Base-by-base conservation (phyloP, 306 rosid genomes). In the Rubus parviflorus region DNA sequence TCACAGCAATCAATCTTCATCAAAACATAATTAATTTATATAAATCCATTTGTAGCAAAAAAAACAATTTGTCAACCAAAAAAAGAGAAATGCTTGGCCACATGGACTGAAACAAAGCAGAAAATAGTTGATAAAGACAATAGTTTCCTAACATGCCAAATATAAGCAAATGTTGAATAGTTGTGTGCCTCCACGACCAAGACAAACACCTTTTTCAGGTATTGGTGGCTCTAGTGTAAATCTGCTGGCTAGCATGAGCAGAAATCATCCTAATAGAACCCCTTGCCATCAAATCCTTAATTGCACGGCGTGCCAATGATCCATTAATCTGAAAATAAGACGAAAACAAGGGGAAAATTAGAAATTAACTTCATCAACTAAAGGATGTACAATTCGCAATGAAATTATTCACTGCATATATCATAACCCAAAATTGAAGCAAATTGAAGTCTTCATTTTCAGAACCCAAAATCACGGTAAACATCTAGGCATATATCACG, bases 221-320 rank as follows among this genome's bases (percentile, higher is more conserved):
- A 49, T 79, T 79, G 38, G 82, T 79, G 66, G 82, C 78, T 65
- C 82, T 72, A 17, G 78, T 79, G 47, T 79, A 79, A 15, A 79
- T 79, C 78, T 79, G 82, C 51, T 79, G 82, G 22, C 82, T 79
- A 7, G 82, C 45, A 10, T 79, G 82, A 43, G 82, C 37, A 3
- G 82, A 65, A 11, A 79, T 54, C 78, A 79, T 79, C 68, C 82
- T 72, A 9, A 79, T 79, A 5, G 47, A 63, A 25, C 82, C 82
- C 58, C 78, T 72, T 37, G 82, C 73, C 82, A 79, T 79, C 77
- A 79, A 65, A 42, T 79, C 82, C 78, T 64, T 79, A 8, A 79
- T 79, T 3, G 82, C 82, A 35, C 45, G 68, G 20, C 68, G 68
- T 14, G 68, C 68, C 68, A 62, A 62, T 62, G 68, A 62, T 23